phyloP scores from a whole-genome alignment of 2,329 filamentous ascomycete genomes.

The Orbilia oligospora region DNA sequence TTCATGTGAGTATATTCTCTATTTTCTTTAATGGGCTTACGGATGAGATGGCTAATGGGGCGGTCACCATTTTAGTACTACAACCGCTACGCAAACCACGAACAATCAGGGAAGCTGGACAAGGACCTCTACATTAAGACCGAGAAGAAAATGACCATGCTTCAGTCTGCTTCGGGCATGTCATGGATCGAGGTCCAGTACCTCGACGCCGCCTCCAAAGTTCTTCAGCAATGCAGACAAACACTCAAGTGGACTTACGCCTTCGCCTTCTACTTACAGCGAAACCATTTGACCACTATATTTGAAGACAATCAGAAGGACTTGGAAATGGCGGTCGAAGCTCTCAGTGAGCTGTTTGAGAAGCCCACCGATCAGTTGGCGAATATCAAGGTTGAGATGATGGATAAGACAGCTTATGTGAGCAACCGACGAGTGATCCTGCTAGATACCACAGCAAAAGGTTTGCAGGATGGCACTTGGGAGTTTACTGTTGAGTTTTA shows the following conservation, averaged over 20 bases:
- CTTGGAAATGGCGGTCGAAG: slow-evolving; percentile 95
- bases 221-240: slow-evolving; percentile 95
- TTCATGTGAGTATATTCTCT: slow-evolving; percentile 67
- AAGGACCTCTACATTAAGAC: slow-evolving; percentile 97
- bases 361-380: slow-evolving; percentile 91
- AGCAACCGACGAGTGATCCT: slow-evolving; percentile 91
- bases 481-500: slow-evolving; percentile 57
- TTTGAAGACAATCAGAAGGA: slow-evolving; percentile 99
- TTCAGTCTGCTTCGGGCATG: slow-evolving; percentile 93
- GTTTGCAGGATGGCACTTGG: slow-evolving; percentile 83
- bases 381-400: slow-evolving; percentile 92
- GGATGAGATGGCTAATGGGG: background rate
- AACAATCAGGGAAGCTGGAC: slow-evolving; percentile 95
- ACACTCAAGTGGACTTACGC: slow-evolving; percentile 99
- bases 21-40: background rate
- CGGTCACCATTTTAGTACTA: slow-evolving; percentile 82
- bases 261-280: slow-evolving; percentile 96
- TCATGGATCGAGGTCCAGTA: slow-evolving; percentile 99
- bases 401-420: slow-evolving; percentile 98
- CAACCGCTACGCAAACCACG: slow-evolving; percentile 98
- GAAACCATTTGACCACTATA: slow-evolving; percentile 95
- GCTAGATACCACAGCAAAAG: slow-evolving; percentile 91
- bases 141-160: slow-evolving; percentile 98
- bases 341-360: slow-evolving; percentile 98
- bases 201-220: slow-evolving; percentile 90